Evolutionary conservation across 179 eudicot genomes (phyloP).

Genomic region (Spinacia oleracea): DNA sequence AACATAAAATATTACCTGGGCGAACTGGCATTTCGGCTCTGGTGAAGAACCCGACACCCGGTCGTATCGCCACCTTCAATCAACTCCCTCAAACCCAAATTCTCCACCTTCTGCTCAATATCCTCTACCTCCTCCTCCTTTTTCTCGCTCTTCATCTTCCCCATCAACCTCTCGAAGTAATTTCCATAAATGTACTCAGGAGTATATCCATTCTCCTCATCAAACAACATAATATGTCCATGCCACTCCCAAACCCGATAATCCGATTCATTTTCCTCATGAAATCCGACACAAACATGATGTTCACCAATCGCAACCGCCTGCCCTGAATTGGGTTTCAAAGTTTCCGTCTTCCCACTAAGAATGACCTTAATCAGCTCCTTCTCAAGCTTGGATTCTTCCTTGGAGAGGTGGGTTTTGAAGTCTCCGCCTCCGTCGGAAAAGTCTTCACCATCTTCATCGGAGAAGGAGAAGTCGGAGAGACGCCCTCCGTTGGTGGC

Average conservation of each 20-base stretch:
- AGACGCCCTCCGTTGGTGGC: constrained; percentile 32
- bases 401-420: constrained; percentile 60
- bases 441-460: constrained; percentile 24
- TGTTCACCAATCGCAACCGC: constrained; percentile 79
- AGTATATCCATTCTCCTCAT: constrained; percentile 76
- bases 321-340: constrained; percentile 94
- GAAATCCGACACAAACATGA: constrained; percentile 88
- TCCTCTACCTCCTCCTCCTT: constrained; percentile 33
- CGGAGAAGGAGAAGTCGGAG: constrained; percentile 34
- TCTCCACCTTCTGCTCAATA: constrained; percentile 43
- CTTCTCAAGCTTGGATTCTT: constrained; percentile 78
- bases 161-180: constrained; percentile 69
- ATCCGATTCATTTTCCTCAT: constrained; percentile 64
- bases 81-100: constrained; percentile 77
- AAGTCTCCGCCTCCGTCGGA: constrained; percentile 16
- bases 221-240: constrained; percentile 91
- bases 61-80: constrained; percentile 48
- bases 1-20: constrained; percentile 38
- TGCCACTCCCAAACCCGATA: constrained; percentile 99
- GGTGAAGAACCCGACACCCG: constrained; percentile 63
- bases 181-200: constrained; percentile 96
- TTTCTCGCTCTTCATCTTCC: neutral
- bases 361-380: constrained; percentile 61
- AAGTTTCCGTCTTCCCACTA: constrained; percentile 51
- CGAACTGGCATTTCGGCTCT: constrained; percentile 59